Percentiles rank a stretch among this genome's conserved stretches.
phyloP scores from a whole-genome alignment of 495 filamentous ascomycete genomes.

The Talaromyces borbonicus region DNA sequence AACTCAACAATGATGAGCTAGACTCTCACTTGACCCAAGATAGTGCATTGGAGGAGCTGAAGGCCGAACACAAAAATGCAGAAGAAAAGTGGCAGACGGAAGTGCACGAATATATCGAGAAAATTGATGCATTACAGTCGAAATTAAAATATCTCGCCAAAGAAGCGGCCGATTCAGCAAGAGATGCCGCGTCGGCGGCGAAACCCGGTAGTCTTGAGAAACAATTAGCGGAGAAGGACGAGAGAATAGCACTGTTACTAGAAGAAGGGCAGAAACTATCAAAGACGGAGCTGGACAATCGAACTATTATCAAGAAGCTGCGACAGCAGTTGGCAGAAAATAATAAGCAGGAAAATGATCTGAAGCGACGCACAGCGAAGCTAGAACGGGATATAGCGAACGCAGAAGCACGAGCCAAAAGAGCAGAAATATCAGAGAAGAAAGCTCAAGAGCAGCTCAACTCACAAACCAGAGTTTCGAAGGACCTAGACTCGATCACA shows the following conservation, averaged over 20 bases:
- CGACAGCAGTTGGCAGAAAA: constrained; percentile 55
- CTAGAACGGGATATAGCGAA: constrained; percentile 51
- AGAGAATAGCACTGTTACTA: constrained; percentile 78
- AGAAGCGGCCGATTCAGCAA: constrained; percentile 63
- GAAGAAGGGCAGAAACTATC: constrained; percentile 88
- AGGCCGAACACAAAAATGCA: constrained; percentile 47
- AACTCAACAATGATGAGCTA: constrained; percentile 1
- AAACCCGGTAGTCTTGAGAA: constrained; percentile 57
- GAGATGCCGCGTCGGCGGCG: constrained; percentile 49
- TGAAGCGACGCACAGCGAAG: constrained; percentile 51
- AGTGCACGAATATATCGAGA: constrained; percentile 70
- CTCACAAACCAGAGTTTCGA: constrained; percentile 53
- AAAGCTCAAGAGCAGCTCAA: constrained; percentile 53
- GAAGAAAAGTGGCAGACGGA: constrained; percentile 67
- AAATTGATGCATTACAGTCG: constrained; percentile 84
- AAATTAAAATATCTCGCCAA: constrained; percentile 82
- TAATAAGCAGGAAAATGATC: constrained; percentile 34
- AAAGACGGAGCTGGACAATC: constrained; percentile 72
- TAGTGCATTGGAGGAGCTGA: constrained; percentile 34
- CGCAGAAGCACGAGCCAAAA: constrained; percentile 48
- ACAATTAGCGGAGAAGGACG: constrained; percentile 78
- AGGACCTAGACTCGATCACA: constrained; percentile 58
- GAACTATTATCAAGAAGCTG: constrained; percentile 75
- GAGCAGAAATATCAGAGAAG: constrained; percentile 59
- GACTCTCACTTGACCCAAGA: neutral